phyloP scores from a whole-genome alignment of 495 filamentous ascomycete genomes.

The Platismatia glauca region DNA sequence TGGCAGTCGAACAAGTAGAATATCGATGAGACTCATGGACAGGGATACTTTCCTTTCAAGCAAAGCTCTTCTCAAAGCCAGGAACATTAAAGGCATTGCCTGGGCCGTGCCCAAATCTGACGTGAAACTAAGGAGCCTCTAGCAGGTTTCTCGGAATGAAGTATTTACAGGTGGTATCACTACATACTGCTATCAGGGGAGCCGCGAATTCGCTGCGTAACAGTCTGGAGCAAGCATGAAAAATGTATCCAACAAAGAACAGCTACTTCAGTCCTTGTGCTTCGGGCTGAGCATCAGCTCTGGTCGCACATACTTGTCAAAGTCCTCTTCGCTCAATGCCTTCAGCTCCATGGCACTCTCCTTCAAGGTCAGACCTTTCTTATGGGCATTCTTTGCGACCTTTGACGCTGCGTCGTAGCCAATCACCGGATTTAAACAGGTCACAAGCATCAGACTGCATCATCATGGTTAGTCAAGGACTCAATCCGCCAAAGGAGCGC shows the following conservation, averaged over 20 bases:
- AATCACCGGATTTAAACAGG: slow-evolving; percentile 96
- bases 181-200: not conserved
- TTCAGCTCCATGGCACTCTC: slow-evolving; percentile 89
- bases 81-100: not conserved
- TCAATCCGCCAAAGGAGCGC: slow-evolving; percentile 20
- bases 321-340: slow-evolving; percentile 82
- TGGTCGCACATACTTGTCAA: slow-evolving; percentile 82
- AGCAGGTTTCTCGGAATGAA: not conserved
- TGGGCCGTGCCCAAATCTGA: not conserved
- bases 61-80: not conserved
- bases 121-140: not conserved
- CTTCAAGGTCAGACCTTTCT: slow-evolving; percentile 92
- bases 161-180: not conserved
- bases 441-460: slow-evolving; percentile 87
- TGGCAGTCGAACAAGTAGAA: not conserved
- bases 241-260: not conserved
- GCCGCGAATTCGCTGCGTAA: not conserved
- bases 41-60: too few relatives aligned
- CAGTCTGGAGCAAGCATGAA: not conserved
- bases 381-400: slow-evolving; percentile 98
- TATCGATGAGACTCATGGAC: not conserved
- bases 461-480: slow-evolving; percentile 1
- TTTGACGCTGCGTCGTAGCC: slow-evolving; percentile 97
- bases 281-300: slow-evolving; percentile 93
- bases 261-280: slow-evolving; percentile 35